A percentile compares a stretch with the other conserved stretches of the same genome.
These are phyloP conservation scores for Yamadazyma friedrichii DNA, from an alignment of 1,139 yeast genomes.

Conservation along the genomic window DNA sequence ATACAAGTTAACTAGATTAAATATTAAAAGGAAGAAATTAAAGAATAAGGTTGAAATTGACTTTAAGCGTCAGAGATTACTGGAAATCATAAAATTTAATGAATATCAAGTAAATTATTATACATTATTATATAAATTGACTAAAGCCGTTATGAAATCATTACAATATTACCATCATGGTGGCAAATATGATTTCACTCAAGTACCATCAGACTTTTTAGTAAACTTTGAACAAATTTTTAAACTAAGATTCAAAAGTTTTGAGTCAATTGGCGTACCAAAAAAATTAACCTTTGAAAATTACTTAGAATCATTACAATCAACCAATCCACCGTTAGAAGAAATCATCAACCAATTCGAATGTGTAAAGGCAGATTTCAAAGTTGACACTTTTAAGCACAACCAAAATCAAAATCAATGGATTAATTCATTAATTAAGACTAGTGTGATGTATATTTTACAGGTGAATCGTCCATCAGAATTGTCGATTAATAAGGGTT, in stretches of 20 bases:
- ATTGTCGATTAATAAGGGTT: conserved; percentile 22
- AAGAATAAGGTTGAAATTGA: conserved; percentile 27
- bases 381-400: conserved; percentile 4
- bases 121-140: conserved; percentile 34
- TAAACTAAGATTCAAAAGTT: conserved; percentile 75
- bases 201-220: conserved; percentile 27
- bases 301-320: conserved; percentile 18
- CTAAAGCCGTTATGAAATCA: conserved; percentile 23
- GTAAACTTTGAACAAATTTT: conserved; percentile 53
- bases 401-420: conserved; percentile 18
- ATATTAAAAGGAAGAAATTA: conserved; percentile 42
- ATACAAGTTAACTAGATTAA: conserved; percentile 37
- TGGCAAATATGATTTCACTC: conserved; percentile 25
- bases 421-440: conserved; percentile 25
- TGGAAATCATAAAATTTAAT: conserved; percentile 17
- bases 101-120: conserved; percentile 30
- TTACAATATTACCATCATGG: conserved; percentile 21
- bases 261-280: conserved; percentile 82
- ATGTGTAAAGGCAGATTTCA: conserved; percentile 8
- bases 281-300: conserved; percentile 50
- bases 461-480: neutral
- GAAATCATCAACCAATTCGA: conserved; percentile 17
- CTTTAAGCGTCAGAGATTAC: conserved; percentile 30
- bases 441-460: conserved; percentile 23
- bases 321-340: conserved; percentile 10